Evolutionary conservation across 169 alveolate genomes (phyloP).

Genomic region (Amoebophrya sp.): DNA sequence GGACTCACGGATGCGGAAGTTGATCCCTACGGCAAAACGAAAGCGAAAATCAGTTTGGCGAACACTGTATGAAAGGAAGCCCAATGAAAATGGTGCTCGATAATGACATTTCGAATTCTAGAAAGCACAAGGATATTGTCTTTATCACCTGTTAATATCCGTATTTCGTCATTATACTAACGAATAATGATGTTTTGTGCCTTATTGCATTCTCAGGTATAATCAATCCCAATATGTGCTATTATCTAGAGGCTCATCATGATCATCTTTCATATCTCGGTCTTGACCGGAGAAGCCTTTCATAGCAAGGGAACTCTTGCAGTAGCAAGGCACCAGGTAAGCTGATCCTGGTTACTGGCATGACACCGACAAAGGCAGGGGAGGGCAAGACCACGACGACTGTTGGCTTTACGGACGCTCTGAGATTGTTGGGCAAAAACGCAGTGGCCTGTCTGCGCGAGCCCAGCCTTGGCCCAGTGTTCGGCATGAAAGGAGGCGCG

Average conservation of each 20-base stretch:
- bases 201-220: neutral
- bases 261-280: neutral
- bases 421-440: neutral
- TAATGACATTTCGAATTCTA: neutral
- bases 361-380: slow-evolving; percentile 35
- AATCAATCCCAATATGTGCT: neutral
- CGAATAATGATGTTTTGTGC: neutral
- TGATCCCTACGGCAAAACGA: neutral
- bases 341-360: slow-evolving; percentile 29
- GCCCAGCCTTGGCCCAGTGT: slow-evolving; percentile 29
- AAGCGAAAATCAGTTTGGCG: neutral
- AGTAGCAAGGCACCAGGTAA: too few relatives aligned
- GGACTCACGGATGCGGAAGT: neutral
- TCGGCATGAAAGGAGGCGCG: slow-evolving; percentile 34
- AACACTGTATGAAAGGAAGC: neutral
- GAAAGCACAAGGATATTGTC: neutral
- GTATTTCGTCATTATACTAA: neutral
- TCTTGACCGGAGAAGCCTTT: too few relatives aligned
- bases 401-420: neutral
- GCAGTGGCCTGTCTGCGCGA: slow-evolving; percentile 20
- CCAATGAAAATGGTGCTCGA: neutral
- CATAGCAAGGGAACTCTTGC: too few relatives aligned
- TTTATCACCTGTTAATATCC: neutral
- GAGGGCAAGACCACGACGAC: slow-evolving; percentile 37
- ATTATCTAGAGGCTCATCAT: neutral